Evolutionary conservation across 176 grass and related monocot species (phyloP), one percentile per base, ranked within the genome.

Genomic region (Eragrostis nindensis): DNA sequence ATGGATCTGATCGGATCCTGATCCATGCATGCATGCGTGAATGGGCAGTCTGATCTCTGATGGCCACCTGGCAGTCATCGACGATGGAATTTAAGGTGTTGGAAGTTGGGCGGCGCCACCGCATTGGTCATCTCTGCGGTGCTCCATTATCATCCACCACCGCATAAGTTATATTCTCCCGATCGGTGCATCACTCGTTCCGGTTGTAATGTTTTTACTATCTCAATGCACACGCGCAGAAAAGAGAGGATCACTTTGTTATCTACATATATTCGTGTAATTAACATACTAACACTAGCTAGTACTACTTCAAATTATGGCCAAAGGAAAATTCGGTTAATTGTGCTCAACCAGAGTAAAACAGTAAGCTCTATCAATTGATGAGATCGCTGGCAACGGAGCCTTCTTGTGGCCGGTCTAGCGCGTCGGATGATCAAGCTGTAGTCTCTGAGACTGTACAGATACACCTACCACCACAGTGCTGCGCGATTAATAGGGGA

Each of bases 81-180:
- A 2, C n/a, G 2, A 36, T 19, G 15, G 32, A 57, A 40, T 21
- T 39, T 17, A 38, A 67, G 38, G 62, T 66, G 62, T 66, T 38
- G 38, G 36, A 67, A 42, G 64, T 67, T 67, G 65, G 42, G 65
- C 65, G 65, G 29, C 62, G 62, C 62, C 14, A 36, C 62, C 14
- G 62, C 62, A 64, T 64, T 36, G 62, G 62, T 64, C 14, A 64
- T 30, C 29, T 30, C 27, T 64, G 62, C 62, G 62, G 62, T 38
- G 29, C 12, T 32, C 5, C 25, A n/a, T n/a, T n/a, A n/a, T 15
- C 24, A 62, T 62, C 11, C 11, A 14, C 25, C 24, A 59, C 24
- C 25, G 1, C 11, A 0, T 16, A 27, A 62, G 25, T 62, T 7
- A 62, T 12, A n/a, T 48, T 48, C 46, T 8, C 12, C n/a, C n/a